Conservation (phyloP, 202 grass and related monocot genomes). For the Panicum virgatum region DNA sequence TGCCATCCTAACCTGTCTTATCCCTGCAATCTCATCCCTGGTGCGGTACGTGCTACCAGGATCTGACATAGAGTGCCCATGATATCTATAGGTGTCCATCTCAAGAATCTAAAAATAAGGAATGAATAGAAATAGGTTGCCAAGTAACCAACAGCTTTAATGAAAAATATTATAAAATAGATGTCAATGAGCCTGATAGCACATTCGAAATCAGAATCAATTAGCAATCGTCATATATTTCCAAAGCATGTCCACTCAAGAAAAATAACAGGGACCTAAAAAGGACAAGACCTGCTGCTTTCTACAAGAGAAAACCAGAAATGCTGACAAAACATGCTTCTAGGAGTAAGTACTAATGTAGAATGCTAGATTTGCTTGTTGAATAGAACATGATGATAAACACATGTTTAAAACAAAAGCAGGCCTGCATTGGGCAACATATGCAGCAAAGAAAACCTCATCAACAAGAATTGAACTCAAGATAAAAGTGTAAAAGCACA, state of each 20-base stretch:
- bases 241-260: not conserved
- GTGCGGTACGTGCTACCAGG: conserved; percentile 89
- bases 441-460: not conserved
- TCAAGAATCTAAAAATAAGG: conserved; percentile 69
- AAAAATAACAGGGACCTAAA: not conserved
- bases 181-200: not conserved
- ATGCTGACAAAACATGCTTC: not conserved
- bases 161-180: not conserved
- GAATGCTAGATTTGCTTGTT: not conserved
- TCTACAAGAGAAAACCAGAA: not conserved
- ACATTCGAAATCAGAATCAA: conserved; percentile 3
- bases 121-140: not conserved
- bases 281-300: not conserved
- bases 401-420: not conserved
- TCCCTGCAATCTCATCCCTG: conserved; percentile 69
- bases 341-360: not conserved
- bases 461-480: not conserved
- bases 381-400: not conserved
- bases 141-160: not conserved
- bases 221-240: not conserved
- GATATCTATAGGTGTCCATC: conserved; percentile 96
- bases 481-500: not conserved
- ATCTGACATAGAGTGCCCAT: conserved; percentile 91
- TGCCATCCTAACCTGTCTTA: conserved; percentile 62
- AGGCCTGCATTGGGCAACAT: not conserved